Evolutionary conservation across 805 yeast genomes (phyloP).

Genomic region (Kuraishia piskuri): DNA sequence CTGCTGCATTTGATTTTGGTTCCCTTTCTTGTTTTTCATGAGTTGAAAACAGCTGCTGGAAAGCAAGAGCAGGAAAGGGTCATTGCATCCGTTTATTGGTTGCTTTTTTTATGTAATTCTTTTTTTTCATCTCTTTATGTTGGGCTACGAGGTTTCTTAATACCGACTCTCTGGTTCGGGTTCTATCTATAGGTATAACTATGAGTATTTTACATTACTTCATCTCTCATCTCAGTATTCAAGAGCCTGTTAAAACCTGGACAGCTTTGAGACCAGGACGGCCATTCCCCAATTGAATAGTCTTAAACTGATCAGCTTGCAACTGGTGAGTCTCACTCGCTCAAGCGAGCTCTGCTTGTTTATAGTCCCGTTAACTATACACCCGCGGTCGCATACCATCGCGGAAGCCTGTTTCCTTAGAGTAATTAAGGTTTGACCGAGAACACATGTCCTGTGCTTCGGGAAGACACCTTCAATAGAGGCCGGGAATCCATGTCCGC

Average conservation of each 20-base stretch:
- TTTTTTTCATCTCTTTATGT: not conserved
- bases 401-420: not conserved
- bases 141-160: not conserved
- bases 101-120: not conserved
- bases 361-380: no score
- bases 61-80: not conserved
- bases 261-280: no score
- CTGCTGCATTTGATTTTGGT: not conserved
- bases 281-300: no score
- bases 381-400: not conserved
- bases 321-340: no score
- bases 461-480: no score
- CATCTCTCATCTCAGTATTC: no score
- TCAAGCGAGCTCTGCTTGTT: no score
- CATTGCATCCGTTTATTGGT: not conserved
- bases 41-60: not conserved
- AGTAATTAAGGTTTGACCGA: no score
- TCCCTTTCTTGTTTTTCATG: not conserved
- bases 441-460: not conserved
- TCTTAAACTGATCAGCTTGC: no score
- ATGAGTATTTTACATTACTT: not conserved
- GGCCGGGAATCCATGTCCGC: not conserved
- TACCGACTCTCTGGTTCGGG: not conserved
- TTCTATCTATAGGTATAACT: not conserved
- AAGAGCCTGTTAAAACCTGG: no score